Evolutionary conservation across 768 basidiomycete genomes (phyloP).

Genomic region (Lentinula sp.): DNA sequence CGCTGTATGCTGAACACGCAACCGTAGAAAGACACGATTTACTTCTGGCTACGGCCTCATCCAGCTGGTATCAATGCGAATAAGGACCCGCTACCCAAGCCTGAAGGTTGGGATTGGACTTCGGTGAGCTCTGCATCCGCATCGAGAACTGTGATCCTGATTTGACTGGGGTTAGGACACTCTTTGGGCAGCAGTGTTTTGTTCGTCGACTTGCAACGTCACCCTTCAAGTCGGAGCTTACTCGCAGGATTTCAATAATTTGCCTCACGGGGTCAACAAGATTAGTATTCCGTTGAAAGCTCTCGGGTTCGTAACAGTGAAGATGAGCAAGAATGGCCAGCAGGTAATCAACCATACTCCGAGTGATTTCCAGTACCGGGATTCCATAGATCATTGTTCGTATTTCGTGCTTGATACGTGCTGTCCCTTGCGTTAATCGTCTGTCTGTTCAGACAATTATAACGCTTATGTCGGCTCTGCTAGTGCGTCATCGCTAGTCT

Average conservation of each 20-base stretch:
- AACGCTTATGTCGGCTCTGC: constrained; percentile 55
- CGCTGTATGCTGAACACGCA: not conserved
- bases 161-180: constrained; percentile 44
- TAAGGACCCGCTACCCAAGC: constrained; percentile 38
- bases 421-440: constrained; percentile 17
- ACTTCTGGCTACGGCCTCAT: constrained; percentile 65
- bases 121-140: constrained; percentile 27
- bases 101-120: constrained; percentile 44
- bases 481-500: constrained; percentile 20
- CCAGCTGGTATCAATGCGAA: constrained; percentile 39
- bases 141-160: constrained; percentile 39
- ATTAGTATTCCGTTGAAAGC: constrained; percentile 51
- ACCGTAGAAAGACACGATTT: constrained; percentile 36
- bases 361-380: constrained; percentile 33
- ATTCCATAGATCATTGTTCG: constrained; percentile 29
- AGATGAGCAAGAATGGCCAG: constrained; percentile 42
- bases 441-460: constrained; percentile 45
- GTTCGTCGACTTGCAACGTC: constrained; percentile 45
- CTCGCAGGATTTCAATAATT: constrained; percentile 31
- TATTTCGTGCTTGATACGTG: not conserved
- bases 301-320: constrained; percentile 49
- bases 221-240: constrained; percentile 40
- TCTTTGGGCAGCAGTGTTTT: constrained; percentile 63
- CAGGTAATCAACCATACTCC: constrained; percentile 46
- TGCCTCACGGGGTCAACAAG: constrained; percentile 50